Conservation (phyloP, 1,284 basidiomycete genomes). For the Malassezia japonica region DNA sequence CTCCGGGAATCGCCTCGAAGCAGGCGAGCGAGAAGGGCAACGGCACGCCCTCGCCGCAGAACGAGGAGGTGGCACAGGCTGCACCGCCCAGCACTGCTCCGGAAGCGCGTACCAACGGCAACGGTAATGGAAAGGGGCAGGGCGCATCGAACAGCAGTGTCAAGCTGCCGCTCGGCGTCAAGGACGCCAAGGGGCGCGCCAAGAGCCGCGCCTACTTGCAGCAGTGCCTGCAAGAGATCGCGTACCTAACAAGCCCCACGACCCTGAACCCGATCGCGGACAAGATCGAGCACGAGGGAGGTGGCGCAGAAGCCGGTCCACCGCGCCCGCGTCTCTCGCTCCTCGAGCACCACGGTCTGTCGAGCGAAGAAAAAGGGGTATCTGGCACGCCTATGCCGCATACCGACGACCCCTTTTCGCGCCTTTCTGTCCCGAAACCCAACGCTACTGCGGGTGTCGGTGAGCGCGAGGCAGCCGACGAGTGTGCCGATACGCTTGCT, state of each 20-base stretch:
- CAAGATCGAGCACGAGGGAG: neutral
- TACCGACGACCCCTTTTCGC: neutral
- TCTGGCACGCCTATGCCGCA: neutral
- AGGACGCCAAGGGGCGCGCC: constrained; percentile 85
- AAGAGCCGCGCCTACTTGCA: constrained; percentile 93
- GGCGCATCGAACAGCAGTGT: neutral
- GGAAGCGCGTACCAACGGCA: neutral
- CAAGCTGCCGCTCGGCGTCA: constrained; percentile 50
- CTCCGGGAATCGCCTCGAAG: neutral
- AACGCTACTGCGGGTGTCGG: too few relatives aligned
- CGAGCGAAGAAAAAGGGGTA: constrained; percentile 1
- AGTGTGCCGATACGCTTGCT: too few relatives aligned
- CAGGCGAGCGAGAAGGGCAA: neutral
- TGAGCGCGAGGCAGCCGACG: too few relatives aligned
- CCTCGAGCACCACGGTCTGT: neutral
- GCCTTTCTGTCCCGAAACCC: too few relatives aligned
- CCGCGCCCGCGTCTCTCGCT: constrained; percentile 2
- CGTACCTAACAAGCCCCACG: constrained; percentile 88
- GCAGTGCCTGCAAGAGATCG: constrained; percentile 95
- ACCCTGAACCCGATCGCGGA: constrained; percentile 78
- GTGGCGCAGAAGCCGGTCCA: neutral
- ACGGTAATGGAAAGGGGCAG: neutral
- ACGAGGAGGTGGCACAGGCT: neutral
- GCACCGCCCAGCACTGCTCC: too few relatives aligned
- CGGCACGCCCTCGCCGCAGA: neutral